Base-by-base conservation (phyloP, 768 basidiomycete species). In the Termitomyces sp. region DNA sequence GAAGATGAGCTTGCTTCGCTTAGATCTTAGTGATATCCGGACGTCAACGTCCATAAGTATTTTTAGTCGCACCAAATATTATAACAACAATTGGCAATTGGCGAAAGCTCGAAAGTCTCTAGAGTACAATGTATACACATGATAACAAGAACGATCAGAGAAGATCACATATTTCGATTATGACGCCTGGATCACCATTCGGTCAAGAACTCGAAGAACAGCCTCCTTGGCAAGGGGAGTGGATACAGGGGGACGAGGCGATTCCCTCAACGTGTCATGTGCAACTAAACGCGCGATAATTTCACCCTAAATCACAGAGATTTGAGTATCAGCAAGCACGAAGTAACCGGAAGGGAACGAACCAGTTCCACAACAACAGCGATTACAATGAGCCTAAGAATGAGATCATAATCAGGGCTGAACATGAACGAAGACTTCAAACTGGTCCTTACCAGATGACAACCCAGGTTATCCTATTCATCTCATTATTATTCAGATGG, bases 331-430 rank as follows among this genome's bases (percentile, higher is more conserved):
- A 8, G n/a, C 18, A 24, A 39, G 60, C 16, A n/a, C 20, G 57
- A 58, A 55, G 44, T 11, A 20, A 39, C 24, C 2, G 11, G 38
- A 55, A 16, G 15, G 46, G 16, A n/a, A 79, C 85, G 36, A 67
- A 90, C 92, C 62, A 90, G 72, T 75, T 94, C 94, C 11, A 96
- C 94, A n/a, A 96, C 72, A 70, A 90, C 90, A 22, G 94, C 94
- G 2, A 89, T 87, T 22, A 94, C 87, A 67, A 97, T 97, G 32
- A 97, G 79, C 91, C 92, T 94, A 60, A 66, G 66, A 57, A 69
- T 3, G 35, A 52, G 70, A 59, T 62, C 28, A 1, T 69, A 46
- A 70, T 68, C 32, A 64, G 66, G 54, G 67, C 57, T 51, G 58
- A 62, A 58, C 59, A 63, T 32, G 55, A 60, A 51, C 46, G 7